Conservation (phyloP, 345 rosid genomes). For the Noccaea bulbosa region DNA sequence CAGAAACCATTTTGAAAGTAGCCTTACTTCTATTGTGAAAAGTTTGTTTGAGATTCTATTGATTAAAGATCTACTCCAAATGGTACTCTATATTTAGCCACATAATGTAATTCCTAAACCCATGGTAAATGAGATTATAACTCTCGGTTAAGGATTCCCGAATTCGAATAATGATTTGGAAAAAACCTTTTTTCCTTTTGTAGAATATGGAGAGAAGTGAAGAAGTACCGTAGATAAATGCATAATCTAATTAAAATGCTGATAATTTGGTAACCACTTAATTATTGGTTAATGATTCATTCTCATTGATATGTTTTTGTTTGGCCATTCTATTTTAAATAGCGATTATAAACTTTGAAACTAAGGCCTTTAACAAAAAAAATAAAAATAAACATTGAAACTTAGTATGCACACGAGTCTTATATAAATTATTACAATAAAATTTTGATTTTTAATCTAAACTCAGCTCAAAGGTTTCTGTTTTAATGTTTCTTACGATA, state of each 20-base stretch:
- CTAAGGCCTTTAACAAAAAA: too few relatives aligned
- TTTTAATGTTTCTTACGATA: background rate
- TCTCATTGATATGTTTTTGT: background rate
- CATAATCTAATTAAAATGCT: constrained; percentile 1
- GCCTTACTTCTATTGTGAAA: background rate
- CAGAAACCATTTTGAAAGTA: constrained; percentile 11
- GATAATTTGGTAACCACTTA: background rate
- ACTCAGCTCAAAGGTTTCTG: background rate
- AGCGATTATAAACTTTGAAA: background rate
- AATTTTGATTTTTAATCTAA: background rate
- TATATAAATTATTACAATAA: background rate
- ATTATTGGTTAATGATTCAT: background rate
- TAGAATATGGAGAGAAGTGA: constrained; percentile 2
- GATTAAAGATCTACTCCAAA: constrained; percentile 6
- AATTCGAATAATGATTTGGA: background rate
- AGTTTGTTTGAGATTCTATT: constrained; percentile 13
- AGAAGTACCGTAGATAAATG: background rate
- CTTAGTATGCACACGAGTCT: background rate
- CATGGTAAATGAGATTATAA: constrained; percentile 10
- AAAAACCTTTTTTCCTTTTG: background rate
- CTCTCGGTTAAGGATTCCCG: background rate
- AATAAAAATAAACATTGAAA: background rate
- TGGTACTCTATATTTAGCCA: background rate
- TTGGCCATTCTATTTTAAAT: background rate
- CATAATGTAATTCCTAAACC: background rate